Evolutionary conservation across 441 rosid species (phyloP).

Genomic region (California macrophylla): DNA sequence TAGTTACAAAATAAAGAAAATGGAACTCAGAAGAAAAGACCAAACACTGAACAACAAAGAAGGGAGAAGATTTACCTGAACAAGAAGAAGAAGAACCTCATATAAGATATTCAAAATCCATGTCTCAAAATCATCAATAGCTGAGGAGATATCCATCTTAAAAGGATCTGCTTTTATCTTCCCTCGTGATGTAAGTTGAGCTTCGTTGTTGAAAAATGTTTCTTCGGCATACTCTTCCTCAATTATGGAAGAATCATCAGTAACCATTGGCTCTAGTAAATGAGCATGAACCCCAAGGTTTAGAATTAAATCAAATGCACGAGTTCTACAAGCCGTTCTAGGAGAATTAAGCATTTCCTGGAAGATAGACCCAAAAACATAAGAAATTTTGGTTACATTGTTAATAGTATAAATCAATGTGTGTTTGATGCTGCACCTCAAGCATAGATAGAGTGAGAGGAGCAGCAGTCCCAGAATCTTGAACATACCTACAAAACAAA

Average conservation of each 20-base stretch:
- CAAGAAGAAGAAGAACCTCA: slow-evolving; percentile 88
- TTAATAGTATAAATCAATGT: slow-evolving; percentile 13
- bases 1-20: neutral
- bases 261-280: slow-evolving; percentile 70
- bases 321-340: slow-evolving; percentile 63
- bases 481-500: slow-evolving; percentile 67
- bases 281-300: slow-evolving; percentile 98
- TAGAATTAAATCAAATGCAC: slow-evolving; percentile 90
- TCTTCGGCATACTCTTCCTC: slow-evolving; percentile 80
- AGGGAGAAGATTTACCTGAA: slow-evolving; percentile 53
- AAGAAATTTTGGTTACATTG: slow-evolving; percentile 18
- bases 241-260: slow-evolving; percentile 60
- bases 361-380: slow-evolving; percentile 19
- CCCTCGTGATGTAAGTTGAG: slow-evolving; percentile 44
- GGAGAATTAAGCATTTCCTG: slow-evolving; percentile 95
- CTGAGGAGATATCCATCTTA: slow-evolving; percentile 45
- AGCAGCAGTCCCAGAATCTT: slow-evolving; percentile 93
- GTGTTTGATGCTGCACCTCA: slow-evolving; percentile 47
- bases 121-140: slow-evolving; percentile 70
- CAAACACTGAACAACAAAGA: neutral
- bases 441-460: slow-evolving; percentile 96
- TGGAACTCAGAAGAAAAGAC: neutral
- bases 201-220: slow-evolving; percentile 47
- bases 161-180: slow-evolving; percentile 39
- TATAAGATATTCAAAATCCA: slow-evolving; percentile 86